Evolutionary conservation across 768 basidiomycete species (phyloP), one percentile per base, ranked within the genome.

Genomic region (Russula emetica): DNA sequence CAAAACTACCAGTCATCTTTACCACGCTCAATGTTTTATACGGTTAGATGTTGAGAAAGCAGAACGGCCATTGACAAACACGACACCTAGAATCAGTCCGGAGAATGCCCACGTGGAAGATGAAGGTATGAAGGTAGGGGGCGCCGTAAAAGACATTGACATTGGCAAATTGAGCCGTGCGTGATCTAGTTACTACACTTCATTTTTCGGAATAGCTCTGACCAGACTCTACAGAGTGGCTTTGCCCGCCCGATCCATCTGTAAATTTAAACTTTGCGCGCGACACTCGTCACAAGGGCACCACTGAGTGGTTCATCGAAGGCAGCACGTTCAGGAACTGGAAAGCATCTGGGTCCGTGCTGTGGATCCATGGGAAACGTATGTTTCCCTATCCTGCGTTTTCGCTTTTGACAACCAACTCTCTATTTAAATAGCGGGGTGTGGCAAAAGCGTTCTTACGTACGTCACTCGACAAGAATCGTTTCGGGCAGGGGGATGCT

Each of bases 331-430:
- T 55, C 54, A 16, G 9, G 13, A 13, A 38, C 2, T 55, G 54
- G 54, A 55, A 55, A 22, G 7, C 1, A 26, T n/a, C 22, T 3
- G 54, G 36, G 22, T 38, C 32, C 2, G 9, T 55, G n/a, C 16
- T 55, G n/a, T 55, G 54, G 54, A 55, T 55, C 36, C 7, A 24
- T 8, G 54, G 54, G 22, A 55, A 55, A 16, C 54, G 36, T 55
- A 18, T 24, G 54, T 36, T 32, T 32, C 11, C 1, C 2, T 11
- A 3, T 11, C 13, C 11, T 18, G 18, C 3, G 20, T n/a, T 18
- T 52, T 34, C 14, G 28, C 11, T 18, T 8, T 30, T n/a, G 32
- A 32, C 9, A 32, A 52, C 9, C 2, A 30, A 30, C 9, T 5
- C 4, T 9, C 9, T 18, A 9, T 11, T 32, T 40, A 8, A 4